These are phyloP conservation scores for Cladosporium velox DNA, from an alignment of 2,329 filamentous ascomycete species.

Conservation along the genomic window DNA sequence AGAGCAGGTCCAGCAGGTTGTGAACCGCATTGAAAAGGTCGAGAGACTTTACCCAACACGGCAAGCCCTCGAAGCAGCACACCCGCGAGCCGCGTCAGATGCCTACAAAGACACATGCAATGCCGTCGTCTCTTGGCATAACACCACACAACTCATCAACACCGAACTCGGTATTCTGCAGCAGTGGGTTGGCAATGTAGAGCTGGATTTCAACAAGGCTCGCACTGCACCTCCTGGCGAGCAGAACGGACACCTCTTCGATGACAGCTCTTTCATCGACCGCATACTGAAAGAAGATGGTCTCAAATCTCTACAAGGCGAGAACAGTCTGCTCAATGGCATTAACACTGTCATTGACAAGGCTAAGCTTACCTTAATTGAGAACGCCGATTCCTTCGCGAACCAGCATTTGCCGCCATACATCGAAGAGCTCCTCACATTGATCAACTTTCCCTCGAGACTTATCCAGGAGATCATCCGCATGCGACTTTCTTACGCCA, in stretches of 20 bases:
- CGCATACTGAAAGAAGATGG: slow-evolving; percentile 94
- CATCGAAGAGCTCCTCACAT: slow-evolving; percentile 90
- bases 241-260: slow-evolving; percentile 71
- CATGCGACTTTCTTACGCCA: slow-evolving; percentile 85
- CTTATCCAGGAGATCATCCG: slow-evolving; percentile 96
- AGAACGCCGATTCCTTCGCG: slow-evolving; percentile 79
- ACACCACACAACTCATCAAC: slow-evolving; percentile 94
- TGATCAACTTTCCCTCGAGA: slow-evolving; percentile 96
- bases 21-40: slow-evolving; percentile 85
- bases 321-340: slow-evolving; percentile 77
- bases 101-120: slow-evolving; percentile 82
- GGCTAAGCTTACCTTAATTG: slow-evolving; percentile 86
- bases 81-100: slow-evolving; percentile 74
- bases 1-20: slow-evolving; percentile 86
- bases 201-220: slow-evolving; percentile 83
- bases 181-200: slow-evolving; percentile 95
- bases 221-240: slow-evolving; percentile 63
- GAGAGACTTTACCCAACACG: slow-evolving; percentile 84
- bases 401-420: slow-evolving; percentile 92
- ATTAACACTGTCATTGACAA: slow-evolving; percentile 88
- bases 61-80: slow-evolving; percentile 69
- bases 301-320: slow-evolving; percentile 84
- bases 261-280: slow-evolving; percentile 93
- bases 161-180: slow-evolving; percentile 88
- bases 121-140: slow-evolving; percentile 92